Evolutionary conservation across 768 basidiomycete genomes (phyloP).

Genomic region (Pisolithus marmoratus): DNA sequence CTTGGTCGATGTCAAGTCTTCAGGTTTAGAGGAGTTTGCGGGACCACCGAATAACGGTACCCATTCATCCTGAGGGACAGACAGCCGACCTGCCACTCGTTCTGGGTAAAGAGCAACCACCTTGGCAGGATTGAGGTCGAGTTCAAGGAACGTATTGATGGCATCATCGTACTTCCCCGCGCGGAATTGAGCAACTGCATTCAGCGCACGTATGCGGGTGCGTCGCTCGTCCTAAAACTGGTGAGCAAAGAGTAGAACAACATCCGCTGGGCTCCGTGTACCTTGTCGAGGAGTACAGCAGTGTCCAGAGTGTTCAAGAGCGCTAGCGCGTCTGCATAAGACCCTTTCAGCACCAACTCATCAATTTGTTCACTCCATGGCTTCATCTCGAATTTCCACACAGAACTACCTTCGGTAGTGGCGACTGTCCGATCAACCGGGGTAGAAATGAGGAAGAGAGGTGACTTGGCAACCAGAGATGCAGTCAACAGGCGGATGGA

Average conservation of each 20-base stretch:
- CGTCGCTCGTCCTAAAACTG: conserved; percentile 44
- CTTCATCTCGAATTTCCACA: conserved; percentile 73
- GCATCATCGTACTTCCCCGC: conserved; percentile 66
- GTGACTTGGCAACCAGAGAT: conserved; percentile 46
- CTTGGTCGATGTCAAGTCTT: conserved; percentile 23
- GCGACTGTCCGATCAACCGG: conserved; percentile 67
- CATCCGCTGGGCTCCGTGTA: conserved; percentile 19
- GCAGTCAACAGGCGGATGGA: conserved; percentile 62
- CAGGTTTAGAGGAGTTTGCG: conserved; percentile 19
- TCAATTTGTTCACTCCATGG: conserved; percentile 81
- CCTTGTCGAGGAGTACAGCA: conserved; percentile 57
- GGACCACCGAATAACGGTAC: conserved; percentile 83
- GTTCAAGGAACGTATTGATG: conserved; percentile 80
- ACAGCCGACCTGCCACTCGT: conserved; percentile 70
- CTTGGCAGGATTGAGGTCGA: conserved; percentile 90
- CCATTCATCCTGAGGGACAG: conserved; percentile 66
- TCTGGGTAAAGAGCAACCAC: conserved; percentile 88
- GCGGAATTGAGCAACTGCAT: conserved; percentile 76
- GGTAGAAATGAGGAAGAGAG: conserved; percentile 59
- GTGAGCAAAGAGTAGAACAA: background rate
- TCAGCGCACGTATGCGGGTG: conserved; percentile 60
- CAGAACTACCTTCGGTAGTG: conserved; percentile 62
- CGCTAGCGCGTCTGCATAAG: conserved; percentile 76
- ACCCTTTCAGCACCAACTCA: conserved; percentile 63
- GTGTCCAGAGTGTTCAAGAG: conserved; percentile 68